Conservation (phyloP, 495 filamentous ascomycete species). For the Baudoinia panamericana region DNA sequence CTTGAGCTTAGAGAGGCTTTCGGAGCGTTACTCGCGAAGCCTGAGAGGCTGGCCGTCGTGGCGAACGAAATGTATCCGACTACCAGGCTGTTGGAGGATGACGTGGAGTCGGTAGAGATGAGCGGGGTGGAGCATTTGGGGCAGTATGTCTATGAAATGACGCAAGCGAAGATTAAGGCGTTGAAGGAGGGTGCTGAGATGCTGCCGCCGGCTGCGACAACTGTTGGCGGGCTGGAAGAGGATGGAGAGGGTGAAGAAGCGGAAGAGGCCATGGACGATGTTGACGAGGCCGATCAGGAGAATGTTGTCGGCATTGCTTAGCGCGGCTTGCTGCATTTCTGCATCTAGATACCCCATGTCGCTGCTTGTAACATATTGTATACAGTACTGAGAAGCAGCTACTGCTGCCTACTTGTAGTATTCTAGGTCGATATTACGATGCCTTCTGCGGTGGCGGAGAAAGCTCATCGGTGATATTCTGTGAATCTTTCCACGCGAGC, state of each 20-base stretch:
- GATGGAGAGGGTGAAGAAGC: slow-evolving; percentile 11
- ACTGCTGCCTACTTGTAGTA: too few relatives aligned
- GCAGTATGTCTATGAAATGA: slow-evolving; percentile 97
- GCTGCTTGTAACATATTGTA: too few relatives aligned
- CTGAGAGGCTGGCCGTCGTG: slow-evolving; percentile 68
- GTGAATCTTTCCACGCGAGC: slow-evolving; percentile 30
- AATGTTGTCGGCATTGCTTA: slow-evolving; percentile 1
- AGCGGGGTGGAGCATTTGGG: slow-evolving; percentile 87
- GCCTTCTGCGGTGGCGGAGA: slow-evolving; percentile 12
- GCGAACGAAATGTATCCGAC: slow-evolving; percentile 80
- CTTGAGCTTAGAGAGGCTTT: slow-evolving; percentile 82
- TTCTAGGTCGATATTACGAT: too few relatives aligned
- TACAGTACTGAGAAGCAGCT: too few relatives aligned
- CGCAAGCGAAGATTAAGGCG: slow-evolving; percentile 61
- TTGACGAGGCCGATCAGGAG: slow-evolving; percentile 2
- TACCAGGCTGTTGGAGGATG: slow-evolving; percentile 37
- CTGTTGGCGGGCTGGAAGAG: slow-evolving; percentile 2
- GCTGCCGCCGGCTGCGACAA: slow-evolving; percentile 12
- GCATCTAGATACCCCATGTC: neutral
- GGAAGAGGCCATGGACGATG: neutral
- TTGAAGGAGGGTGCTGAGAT: slow-evolving; percentile 34
- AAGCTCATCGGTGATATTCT: slow-evolving; percentile 31
- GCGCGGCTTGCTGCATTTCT: neutral
- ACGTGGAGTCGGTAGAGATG: slow-evolving; percentile 44
- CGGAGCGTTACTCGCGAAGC: slow-evolving; percentile 48